Base-by-base conservation (phyloP, 805 yeast species). In the Sungouiozyma intestinalis region DNA sequence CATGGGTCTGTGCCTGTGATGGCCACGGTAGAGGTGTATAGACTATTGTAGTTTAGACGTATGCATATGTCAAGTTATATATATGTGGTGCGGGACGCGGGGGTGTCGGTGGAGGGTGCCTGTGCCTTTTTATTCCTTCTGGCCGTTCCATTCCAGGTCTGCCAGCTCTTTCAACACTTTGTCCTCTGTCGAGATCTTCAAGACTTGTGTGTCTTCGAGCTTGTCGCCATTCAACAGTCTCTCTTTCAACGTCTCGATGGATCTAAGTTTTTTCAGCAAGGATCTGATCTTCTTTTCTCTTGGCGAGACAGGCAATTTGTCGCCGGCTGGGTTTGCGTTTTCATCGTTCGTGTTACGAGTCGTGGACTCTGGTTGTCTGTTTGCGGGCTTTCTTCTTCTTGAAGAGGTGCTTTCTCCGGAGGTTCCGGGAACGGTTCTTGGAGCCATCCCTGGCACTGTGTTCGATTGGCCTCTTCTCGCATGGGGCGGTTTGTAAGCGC, bases 401-500 rank as follows among this genome's bases (percentile, higher is more conserved):
- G 39, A 5, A 1, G 44, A 24, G 27, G 33, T 35, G 13, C 32
- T 33, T 14, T 21, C 19, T 24, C 36, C 36, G 13, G 27, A 16
- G 6, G 31, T 19, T 13, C 41, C 83, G 33, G 80, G 45, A 53
- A 76, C 79, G 39, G 67, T 67, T 20, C 60, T 64, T 11, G 77
- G 69, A 20, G 79, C 77, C 49, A 53, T 50, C 33, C 61, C 54
- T 32, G 85, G 83, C 39, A 79, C 72, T 40, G 52, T 57, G 29
- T 36, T 45, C 11, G 49, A 46, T 20, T 49, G 57, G 0, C 49
- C 60, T 78, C 84, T 60, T 62, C 95, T 74, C 9, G 97, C 95
- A 63, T 87, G 96, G 2, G 99, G 98, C 18, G 98, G 98, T 62
- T 94, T 77, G 62, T 92, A 92, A 35, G 97, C 97, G 41, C 96